These are phyloP conservation scores for Gossypioides kirkii DNA, from an alignment of 345 rosid genomes.

Conservation along the genomic window DNA sequence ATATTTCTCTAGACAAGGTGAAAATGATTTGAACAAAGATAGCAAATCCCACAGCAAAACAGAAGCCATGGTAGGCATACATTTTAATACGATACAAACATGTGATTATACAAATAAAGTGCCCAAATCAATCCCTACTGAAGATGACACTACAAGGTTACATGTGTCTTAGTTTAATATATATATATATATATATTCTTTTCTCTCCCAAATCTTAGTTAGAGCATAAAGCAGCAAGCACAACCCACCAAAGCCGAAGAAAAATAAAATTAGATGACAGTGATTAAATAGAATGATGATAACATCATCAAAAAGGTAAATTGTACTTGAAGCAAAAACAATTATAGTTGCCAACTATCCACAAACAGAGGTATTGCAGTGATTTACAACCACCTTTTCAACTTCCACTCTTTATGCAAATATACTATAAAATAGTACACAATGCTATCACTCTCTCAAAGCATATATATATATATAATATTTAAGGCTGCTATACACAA, in stretches of 20 bases:
- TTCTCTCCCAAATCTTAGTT: background rate
- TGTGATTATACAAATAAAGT: slow-evolving; percentile 20
- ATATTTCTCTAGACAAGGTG: background rate
- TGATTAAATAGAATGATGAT: slow-evolving; percentile 20
- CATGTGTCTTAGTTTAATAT: background rate
- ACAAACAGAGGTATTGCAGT: slow-evolving; percentile 6
- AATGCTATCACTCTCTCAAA: background rate
- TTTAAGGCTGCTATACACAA: slow-evolving; percentile 32
- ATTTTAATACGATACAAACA: slow-evolving; percentile 17
- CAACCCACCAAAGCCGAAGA: slow-evolving; percentile 12
- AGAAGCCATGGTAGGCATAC: slow-evolving; percentile 14
- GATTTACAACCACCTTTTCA: slow-evolving; percentile 13
- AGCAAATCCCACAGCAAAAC: background rate
- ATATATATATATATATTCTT: too few species aligned
- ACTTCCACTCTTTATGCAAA: slow-evolving; percentile 7
- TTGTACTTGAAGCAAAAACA: slow-evolving; percentile 33
- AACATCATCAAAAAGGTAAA: slow-evolving; percentile 26
- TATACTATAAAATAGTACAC: background rate
- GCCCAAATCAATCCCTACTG: slow-evolving; percentile 11
- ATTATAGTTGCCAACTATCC: slow-evolving; percentile 15
- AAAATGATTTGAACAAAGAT: background rate
- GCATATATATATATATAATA: background rate
- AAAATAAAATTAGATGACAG: background rate
- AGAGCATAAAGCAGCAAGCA: slow-evolving; percentile 10
- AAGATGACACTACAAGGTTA: slow-evolving; percentile 8